These are phyloP conservation scores for Phytophthora cactorum DNA, from an alignment of 352 stramenopile species.

Conservation along the genomic window DNA sequence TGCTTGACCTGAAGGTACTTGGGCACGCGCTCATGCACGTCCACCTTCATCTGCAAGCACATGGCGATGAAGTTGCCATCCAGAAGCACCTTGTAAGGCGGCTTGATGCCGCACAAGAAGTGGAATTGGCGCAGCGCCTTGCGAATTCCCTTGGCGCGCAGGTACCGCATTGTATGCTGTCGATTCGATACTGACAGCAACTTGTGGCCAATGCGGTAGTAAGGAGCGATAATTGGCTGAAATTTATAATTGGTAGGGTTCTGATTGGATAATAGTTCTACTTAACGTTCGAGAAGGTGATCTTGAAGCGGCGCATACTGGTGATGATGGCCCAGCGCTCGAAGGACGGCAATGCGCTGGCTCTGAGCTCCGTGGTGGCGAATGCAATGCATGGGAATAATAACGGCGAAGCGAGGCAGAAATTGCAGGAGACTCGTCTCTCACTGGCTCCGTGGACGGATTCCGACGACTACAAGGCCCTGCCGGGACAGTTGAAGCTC, in stretches of 20 bases:
- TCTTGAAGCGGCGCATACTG: slow-evolving; percentile 27
- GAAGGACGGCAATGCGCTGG: slow-evolving; percentile 2
- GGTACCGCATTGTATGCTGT: slow-evolving; percentile 69
- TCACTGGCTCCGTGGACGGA: slow-evolving; percentile 21
- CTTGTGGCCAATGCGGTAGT: slow-evolving; percentile 2
- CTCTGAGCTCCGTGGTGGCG: slow-evolving; percentile 3
- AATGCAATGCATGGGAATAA: slow-evolving; percentile 2
- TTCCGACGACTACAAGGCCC: slow-evolving; percentile 26
- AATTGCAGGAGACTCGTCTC: slow-evolving; percentile 8
- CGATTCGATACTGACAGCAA: slow-evolving; percentile 30
- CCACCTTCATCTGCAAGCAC: slow-evolving; percentile 89
- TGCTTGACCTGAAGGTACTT: slow-evolving; percentile 87
- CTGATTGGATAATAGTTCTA: slow-evolving; percentile 28
- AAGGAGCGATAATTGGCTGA: slow-evolving; percentile 5
- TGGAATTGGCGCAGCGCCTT: slow-evolving; percentile 90
- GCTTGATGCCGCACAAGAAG: slow-evolving; percentile 88
- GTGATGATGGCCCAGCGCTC: slow-evolving; percentile 5
- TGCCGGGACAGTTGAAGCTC: slow-evolving; percentile 39
- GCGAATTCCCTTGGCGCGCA: slow-evolving; percentile 86
- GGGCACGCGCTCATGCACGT: slow-evolving; percentile 75
- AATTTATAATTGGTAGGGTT: not conserved
- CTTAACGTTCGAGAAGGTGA: slow-evolving; percentile 3
- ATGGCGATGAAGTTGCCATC: slow-evolving; percentile 91
- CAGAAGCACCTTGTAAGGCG: slow-evolving; percentile 84
- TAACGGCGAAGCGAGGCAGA: slow-evolving; percentile 20